Conservation (phyloP, 2,329 filamentous ascomycete genomes). For the Epichloe brachyelytri region DNA sequence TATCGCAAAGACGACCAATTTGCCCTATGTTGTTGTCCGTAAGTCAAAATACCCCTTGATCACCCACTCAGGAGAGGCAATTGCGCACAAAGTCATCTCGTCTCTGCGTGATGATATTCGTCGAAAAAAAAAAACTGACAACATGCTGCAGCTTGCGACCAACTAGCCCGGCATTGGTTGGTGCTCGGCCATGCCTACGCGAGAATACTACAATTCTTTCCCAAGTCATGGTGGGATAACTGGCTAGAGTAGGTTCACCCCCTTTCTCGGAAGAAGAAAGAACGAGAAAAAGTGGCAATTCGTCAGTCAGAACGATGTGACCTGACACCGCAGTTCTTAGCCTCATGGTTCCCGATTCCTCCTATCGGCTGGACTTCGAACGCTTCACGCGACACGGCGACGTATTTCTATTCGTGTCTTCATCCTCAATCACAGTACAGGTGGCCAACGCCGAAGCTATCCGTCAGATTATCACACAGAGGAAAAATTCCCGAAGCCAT, state of each 20-base stretch:
- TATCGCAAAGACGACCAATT: slow-evolving; percentile 35
- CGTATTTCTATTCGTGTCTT: slow-evolving; percentile 50
- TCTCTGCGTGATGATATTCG: no score
- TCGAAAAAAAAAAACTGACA: no score
- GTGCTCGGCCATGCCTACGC: slow-evolving; percentile 40
- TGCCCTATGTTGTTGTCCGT: slow-evolving; percentile 43
- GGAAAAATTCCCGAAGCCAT: slow-evolving; percentile 53
- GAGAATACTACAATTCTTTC: slow-evolving; percentile 41
- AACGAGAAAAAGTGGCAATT: no score
- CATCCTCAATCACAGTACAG: slow-evolving; percentile 37
- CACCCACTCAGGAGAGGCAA: no score
- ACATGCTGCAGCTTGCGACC: not conserved
- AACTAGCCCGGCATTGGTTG: slow-evolving; percentile 4
- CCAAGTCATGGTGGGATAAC: slow-evolving; percentile 38
- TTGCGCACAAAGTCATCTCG: no score
- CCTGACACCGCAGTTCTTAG: slow-evolving; percentile 19
- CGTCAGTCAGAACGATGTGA: not conserved
- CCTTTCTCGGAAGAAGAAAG: no score
- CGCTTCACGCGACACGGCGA: slow-evolving; percentile 49
- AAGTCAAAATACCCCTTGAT: slow-evolving; percentile 16
- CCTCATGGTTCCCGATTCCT: slow-evolving; percentile 46
- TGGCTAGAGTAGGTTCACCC: slow-evolving; percentile 40
- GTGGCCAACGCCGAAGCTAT: slow-evolving; percentile 53
- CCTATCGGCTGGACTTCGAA: slow-evolving; percentile 40
- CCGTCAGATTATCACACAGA: slow-evolving; percentile 49